Base-by-base conservation (phyloP, 345 rosid species). In the Lepidium didymum region DNA sequence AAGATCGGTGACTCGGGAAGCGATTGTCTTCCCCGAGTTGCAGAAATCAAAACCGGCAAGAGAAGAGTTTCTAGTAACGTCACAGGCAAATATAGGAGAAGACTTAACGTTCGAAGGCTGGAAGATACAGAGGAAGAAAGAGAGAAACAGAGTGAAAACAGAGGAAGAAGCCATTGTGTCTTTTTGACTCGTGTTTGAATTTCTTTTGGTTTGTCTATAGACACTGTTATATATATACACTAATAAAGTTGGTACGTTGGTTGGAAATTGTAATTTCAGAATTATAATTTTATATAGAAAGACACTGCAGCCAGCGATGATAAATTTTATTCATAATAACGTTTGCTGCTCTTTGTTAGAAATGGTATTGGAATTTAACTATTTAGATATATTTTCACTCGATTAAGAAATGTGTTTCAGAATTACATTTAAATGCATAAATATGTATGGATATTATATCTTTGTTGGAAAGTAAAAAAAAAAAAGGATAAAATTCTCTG, bases 61-160 rank as follows among this genome's bases (percentile, higher is more conserved):
- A 8, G 79, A 54, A 1, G 89, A 79, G 53, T 84, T 76, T 5
- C 9, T 29, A 11, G 42, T 66, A 2, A 81, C 76, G 35, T 90
- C 96, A 27, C 98, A 93, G 47, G 97, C 92, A 23, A 85, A 88
- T 6, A 77, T 82, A 0, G 97, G 83, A 0, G 67, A 62, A 13
- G 87, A 29, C 35, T 85, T 86, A 5, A 72, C 68, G 23, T 50
- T 25, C 5, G 40, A 66, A 76, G 36, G 43, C 18, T 36, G 15
- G 31, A 23, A 57, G 57, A 59, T 40, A 35, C 31, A 73, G 37
- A 68, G 29, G 13, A 62, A 9, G 23, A 75, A 25, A 10, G 45
- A 67, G 56, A 80, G 53, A 37, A 81, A 57, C 76, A 84, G 79
- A 74, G 85, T 70, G 75, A 19, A 63, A 66, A 56, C 66, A 49